phyloP scores from a whole-genome alignment of 129 eudicot species.

The Chrysanthemum seticuspe region DNA sequence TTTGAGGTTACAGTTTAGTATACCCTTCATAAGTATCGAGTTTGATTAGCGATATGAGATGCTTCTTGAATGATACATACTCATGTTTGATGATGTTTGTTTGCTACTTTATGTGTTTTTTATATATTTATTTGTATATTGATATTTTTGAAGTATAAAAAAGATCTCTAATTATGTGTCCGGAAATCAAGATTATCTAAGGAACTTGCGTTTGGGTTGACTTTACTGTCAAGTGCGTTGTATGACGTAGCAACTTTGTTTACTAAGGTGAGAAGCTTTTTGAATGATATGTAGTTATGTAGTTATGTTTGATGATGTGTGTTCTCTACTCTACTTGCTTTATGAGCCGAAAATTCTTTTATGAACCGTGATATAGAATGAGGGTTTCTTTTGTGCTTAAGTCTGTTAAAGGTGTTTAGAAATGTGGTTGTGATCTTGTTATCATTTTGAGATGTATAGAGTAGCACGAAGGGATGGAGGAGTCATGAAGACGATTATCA shows the following conservation, averaged over 20 bases:
- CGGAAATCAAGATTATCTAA: no score
- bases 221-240: no score
- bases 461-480: slow-evolving; percentile 62
- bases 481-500: slow-evolving; percentile 36
- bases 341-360: not conserved
- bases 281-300: not conserved
- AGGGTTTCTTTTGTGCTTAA: not conserved
- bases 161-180: no score
- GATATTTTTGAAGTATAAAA: no score
- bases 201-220: no score
- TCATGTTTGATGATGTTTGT: no score
- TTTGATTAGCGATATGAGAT: no score
- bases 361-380: not conserved
- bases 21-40: no score
- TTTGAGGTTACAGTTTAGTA: not conserved
- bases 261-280: not conserved
- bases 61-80: no score
- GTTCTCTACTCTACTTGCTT: not conserved
- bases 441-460: slow-evolving; percentile 37
- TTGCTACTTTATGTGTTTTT: no score
- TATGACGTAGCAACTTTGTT: no score
- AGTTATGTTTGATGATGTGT: not conserved
- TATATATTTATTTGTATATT: no score
- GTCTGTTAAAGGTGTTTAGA: not conserved
- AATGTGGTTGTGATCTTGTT: slow-evolving; percentile 8